Evolutionary conservation across 208 protist genomes (phyloP), one percentile per base, ranked within the genome.

Genomic region (Acanthamoeba rhysodes): DNA sequence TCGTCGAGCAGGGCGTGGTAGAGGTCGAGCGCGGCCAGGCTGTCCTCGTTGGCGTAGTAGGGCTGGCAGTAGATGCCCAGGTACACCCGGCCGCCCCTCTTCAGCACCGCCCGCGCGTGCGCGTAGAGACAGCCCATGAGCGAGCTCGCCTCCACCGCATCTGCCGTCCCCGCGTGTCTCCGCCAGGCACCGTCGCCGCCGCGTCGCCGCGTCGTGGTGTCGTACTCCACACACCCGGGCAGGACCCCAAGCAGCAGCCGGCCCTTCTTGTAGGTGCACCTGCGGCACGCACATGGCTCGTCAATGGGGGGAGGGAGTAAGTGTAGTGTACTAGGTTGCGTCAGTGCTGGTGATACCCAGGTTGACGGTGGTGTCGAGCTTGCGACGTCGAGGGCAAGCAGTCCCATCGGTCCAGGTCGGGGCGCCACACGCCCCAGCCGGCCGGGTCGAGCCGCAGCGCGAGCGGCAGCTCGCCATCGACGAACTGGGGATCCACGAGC

Each of bases 1-100:
- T 80, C 72, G 29, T 80, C 34, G 41, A 80, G 72, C 12, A 80
- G 72, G 16, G 72, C 72, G 72, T 80, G 72, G 18, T 80, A 80
- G 72, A 80, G 72, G 16, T 50, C 34, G 41, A 80, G 72, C 41
- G 72, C 72, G 41, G 72, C 72, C 12, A 50, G 41, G 72, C 41
- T 80, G 29, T 80, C 72, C 27, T 80, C 72, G 72, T 80, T 80
- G 7, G 34, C 29, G 72, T 80, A 80, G 41, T 80, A 80, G 8
- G 72, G 72, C 3, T 80, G 72, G 41, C 34, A 50, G 29, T 50
- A 80, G 72, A 80, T 37, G 72, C 72, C 72, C 18, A 80, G 29
- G 27, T 10, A 37, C 29, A 80, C 72, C 27, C 34, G 34, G 4
- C 72, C 72, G 27, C 29, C 72, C 59, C 20, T 5, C 22, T 22